Evolutionary conservation across 345 rosid species (phyloP).

Genomic region (Populus ilicifolia): DNA sequence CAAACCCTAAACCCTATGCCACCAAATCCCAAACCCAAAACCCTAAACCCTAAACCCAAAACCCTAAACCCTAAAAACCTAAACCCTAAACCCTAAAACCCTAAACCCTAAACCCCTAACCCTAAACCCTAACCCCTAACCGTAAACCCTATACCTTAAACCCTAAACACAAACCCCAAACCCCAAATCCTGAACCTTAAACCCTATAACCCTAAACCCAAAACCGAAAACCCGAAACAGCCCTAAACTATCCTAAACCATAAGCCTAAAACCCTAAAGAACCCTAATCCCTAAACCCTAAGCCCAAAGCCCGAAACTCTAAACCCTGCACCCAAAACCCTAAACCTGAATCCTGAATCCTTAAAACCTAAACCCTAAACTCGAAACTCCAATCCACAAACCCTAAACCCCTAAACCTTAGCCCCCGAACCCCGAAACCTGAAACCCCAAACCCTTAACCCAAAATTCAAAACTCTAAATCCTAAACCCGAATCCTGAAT

Average conservation of each 20-base stretch:
- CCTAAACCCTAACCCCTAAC: constrained; percentile 18
- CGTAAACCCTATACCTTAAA: constrained; percentile 20
- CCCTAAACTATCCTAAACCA: constrained; percentile 26
- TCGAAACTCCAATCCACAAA: too few relatives aligned
- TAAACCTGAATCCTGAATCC: too few relatives aligned
- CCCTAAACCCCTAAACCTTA: too few relatives aligned
- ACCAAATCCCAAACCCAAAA: constrained; percentile 2
- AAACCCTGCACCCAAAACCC: too few relatives aligned
- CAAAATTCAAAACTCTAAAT: too few relatives aligned
- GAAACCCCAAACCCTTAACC: too few relatives aligned
- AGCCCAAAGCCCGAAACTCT: neutral
- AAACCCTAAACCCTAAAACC: constrained; percentile 21
- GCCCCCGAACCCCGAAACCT: too few relatives aligned
- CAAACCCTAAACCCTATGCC: constrained; percentile 10
- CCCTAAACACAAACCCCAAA: constrained; percentile 26
- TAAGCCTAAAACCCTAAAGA: neutral
- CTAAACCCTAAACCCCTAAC: constrained; percentile 21
- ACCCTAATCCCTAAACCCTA: constrained; percentile 16
- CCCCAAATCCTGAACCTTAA: constrained; percentile 18
- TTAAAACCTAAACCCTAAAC: too few relatives aligned
- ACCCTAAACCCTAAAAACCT: constrained; percentile 20
- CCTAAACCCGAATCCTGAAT: too few relatives aligned
- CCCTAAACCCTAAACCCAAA: constrained; percentile 23
- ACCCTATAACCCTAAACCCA: constrained; percentile 1
- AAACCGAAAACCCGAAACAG: constrained; percentile 22